Conservation (phyloP, 2,329 filamentous ascomycete species). For the Xylariaceae sp. region DNA sequence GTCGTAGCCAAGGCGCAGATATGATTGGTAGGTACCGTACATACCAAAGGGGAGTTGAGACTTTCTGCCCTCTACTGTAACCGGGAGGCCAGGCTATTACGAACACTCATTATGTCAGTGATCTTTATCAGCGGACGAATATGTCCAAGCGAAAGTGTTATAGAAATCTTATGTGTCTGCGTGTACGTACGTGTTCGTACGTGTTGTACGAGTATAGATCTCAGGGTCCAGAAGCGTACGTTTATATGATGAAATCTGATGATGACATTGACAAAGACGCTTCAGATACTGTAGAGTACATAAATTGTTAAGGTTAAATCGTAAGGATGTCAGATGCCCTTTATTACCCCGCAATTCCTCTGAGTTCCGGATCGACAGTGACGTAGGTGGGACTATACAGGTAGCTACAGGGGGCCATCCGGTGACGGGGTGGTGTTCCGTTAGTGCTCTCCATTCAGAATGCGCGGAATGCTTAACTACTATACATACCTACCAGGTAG, state of each 20-base stretch:
- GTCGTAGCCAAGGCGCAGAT: background rate
- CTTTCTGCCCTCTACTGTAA: no score
- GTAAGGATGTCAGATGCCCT: slow-evolving; percentile 25
- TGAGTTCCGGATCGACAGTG: slow-evolving; percentile 29
- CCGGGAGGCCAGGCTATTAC: no score
- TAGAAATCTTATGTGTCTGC: background rate
- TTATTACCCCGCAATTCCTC: slow-evolving; percentile 34
- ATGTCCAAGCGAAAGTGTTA: no score
- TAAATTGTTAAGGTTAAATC: slow-evolving; percentile 2
- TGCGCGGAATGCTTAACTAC: slow-evolving; percentile 4
- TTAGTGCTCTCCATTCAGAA: slow-evolving; percentile 6
- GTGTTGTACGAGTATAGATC: background rate
- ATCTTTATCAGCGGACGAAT: no score
- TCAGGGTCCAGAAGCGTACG: background rate
- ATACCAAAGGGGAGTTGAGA: no score
- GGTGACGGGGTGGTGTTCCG: slow-evolving; percentile 2
- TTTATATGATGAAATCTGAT: slow-evolving; percentile 13
- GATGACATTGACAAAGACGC: slow-evolving; percentile 17
- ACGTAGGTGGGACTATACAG: slow-evolving; percentile 31
- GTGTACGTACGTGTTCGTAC: no score
- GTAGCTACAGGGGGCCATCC: background rate
- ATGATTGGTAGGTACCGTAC: no score
- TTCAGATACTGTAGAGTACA: slow-evolving; percentile 10
- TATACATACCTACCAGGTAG: slow-evolving; percentile 2
- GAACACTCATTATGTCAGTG: no score